Evolutionary conservation across 768 basidiomycete species (phyloP).

Genomic region (Amanita phalloides): DNA sequence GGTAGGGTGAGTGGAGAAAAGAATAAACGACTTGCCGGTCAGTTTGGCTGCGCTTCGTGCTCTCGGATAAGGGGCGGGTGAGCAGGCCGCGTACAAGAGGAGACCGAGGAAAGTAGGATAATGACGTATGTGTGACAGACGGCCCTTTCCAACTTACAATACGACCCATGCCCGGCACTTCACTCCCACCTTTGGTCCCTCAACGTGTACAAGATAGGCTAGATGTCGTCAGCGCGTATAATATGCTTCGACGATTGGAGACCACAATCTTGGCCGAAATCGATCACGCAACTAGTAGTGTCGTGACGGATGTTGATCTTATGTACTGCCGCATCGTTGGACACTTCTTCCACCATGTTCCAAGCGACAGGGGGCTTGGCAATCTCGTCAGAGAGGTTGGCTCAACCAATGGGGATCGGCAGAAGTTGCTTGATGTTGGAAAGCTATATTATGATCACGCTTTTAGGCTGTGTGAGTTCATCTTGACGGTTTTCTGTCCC

Average conservation of each 20-base stretch:
- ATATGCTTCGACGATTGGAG: no score
- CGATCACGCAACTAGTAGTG: no score
- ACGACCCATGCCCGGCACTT: no score
- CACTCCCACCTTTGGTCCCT: no score
- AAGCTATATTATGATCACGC: constrained; percentile 17
- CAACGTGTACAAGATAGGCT: no score
- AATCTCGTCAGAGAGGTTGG: constrained; percentile 10
- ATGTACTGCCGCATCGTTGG: constrained; percentile 15
- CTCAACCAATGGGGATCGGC: constrained; percentile 3
- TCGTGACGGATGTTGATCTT: constrained; percentile 4
- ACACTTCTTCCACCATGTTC: constrained; percentile 14
- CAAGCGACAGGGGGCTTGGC: constrained; percentile 5
- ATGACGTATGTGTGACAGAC: no score
- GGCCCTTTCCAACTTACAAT: no score
- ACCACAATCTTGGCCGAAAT: no score
- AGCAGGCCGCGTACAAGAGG: neutral
- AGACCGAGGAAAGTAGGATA: no score
- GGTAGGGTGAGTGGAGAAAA: neutral
- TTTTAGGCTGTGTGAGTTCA: constrained; percentile 8
- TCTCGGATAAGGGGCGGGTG: constrained; percentile 19
- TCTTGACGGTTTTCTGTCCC: constrained; percentile 1
- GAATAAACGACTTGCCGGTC: neutral
- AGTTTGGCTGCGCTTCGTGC: constrained; percentile 6
- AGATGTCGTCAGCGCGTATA: no score
- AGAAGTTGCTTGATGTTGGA: constrained; percentile 12